Percentiles rank a stretch among this genome's conserved stretches.
phyloP scores from a whole-genome alignment of 1,284 basidiomycete species.

The Apiotrichum brassicae region DNA sequence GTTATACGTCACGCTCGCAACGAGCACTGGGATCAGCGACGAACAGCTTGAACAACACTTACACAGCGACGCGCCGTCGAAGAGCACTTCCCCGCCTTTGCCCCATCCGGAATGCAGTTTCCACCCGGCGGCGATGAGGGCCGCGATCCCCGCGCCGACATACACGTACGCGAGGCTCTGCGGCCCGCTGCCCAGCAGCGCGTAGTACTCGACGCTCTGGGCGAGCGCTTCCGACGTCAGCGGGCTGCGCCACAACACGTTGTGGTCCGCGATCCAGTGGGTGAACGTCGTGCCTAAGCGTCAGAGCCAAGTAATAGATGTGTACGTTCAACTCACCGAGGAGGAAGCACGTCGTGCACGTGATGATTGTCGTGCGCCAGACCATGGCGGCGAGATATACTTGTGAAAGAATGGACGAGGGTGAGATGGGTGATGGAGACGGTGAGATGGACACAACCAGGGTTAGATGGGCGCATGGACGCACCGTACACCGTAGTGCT shows the following conservation, averaged over 20 bases:
- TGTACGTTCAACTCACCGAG: conserved; percentile 37
- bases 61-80: conserved; percentile 42
- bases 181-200: conserved; percentile 27
- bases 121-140: conserved; percentile 27
- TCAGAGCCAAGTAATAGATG: no score
- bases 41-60: no score
- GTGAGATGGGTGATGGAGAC: no score
- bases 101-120: conserved; percentile 32
- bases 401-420: no score
- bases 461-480: no score
- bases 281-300: conserved; percentile 41
- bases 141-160: conserved; percentile 24
- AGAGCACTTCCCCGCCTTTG: conserved; percentile 37
- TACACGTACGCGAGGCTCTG: conserved; percentile 36
- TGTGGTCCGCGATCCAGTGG: conserved; percentile 45
- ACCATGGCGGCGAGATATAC: conserved; percentile 24
- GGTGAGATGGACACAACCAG: no score
- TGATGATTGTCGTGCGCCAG: conserved; percentile 39
- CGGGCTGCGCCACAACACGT: conserved; percentile 42
- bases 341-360: conserved; percentile 40
- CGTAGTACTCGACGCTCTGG: conserved; percentile 36
- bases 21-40: conserved; percentile 39
- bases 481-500: no score
- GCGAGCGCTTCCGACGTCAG: conserved; percentile 36
- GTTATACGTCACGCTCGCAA: conserved; percentile 37